Evolutionary conservation across 805 yeast species (phyloP).

Genomic region (Wickerhamiella parazyma): DNA sequence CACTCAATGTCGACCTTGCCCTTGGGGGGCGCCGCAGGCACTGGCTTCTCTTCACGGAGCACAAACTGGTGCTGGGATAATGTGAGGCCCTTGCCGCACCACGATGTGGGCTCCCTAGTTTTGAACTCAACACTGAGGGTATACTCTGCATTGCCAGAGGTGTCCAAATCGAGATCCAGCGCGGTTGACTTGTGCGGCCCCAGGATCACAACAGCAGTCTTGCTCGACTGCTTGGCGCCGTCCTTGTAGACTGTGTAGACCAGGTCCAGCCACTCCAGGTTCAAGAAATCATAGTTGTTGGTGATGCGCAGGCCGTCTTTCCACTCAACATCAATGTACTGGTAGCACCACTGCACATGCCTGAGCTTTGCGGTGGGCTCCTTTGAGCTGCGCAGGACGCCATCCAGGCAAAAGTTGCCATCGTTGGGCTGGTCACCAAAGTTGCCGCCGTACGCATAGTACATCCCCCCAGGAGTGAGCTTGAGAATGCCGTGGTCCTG

Average conservation of each 20-base stretch:
- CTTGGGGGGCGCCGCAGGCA: neutral
- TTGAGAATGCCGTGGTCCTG: conserved; percentile 26
- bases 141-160: neutral
- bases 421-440: conserved; percentile 28
- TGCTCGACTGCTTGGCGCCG: neutral
- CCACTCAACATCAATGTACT: conserved; percentile 20
- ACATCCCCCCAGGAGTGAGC: neutral
- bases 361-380: conserved; percentile 27
- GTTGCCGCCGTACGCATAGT: conserved; percentile 28
- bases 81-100: neutral
- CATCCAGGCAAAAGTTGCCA: conserved; percentile 30
- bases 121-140: neutral
- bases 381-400: conserved; percentile 25
- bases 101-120: neutral
- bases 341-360: conserved; percentile 26
- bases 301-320: neutral
- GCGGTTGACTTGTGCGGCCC: neutral
- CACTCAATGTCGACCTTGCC: neutral
- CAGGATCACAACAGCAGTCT: neutral
- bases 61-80: conserved; percentile 1
- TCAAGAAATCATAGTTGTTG: conserved; percentile 11
- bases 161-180: neutral
- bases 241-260: neutral
- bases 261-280: conserved; percentile 5
- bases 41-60: neutral